Evolutionary conservation across 1,284 basidiomycete genomes (phyloP).

Genomic region (Ceratobasidium sp.): DNA sequence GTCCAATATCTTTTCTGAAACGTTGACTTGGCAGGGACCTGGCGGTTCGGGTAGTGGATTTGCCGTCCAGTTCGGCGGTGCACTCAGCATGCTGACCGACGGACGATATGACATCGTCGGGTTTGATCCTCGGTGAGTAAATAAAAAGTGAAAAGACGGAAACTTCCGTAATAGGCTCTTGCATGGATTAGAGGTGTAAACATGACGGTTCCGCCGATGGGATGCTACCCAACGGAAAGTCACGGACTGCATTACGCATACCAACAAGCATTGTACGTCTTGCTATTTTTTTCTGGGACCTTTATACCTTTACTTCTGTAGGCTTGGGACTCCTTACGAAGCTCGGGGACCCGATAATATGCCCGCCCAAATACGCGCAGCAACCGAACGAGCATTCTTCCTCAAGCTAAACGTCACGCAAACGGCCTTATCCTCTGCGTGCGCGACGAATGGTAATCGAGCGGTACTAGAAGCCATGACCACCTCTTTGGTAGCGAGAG

Average conservation of each 20-base stretch:
- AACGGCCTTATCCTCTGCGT: no score
- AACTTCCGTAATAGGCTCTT: not conserved
- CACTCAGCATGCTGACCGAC: not conserved
- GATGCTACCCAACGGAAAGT: not conserved
- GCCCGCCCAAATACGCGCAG: not conserved
- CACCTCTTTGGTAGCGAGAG: not conserved
- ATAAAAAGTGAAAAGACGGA: not conserved
- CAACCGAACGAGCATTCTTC: conserved; percentile 10
- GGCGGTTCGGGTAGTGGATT: not conserved
- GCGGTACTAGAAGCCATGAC: not conserved
- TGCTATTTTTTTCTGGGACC: not conserved
- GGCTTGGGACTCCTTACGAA: not conserved
- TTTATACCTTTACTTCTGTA: not conserved
- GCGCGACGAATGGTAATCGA: not conserved
- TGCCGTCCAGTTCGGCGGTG: not conserved
- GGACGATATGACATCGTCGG: not conserved
- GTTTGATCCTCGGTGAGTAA: conserved; percentile 13
- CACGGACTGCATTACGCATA: not conserved
- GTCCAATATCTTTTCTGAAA: no score
- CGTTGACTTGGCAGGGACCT: no score
- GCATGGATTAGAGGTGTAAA: not conserved
- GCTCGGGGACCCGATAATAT: not conserved
- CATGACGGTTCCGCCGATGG: not conserved
- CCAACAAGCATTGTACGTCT: not conserved
- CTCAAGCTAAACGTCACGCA: no score